A percentile compares a stretch with the other conserved stretches of the same genome.
phyloP scores from a whole-genome alignment of 2,329 filamentous ascomycete species.

The Hymenoscyphus infarciens region DNA sequence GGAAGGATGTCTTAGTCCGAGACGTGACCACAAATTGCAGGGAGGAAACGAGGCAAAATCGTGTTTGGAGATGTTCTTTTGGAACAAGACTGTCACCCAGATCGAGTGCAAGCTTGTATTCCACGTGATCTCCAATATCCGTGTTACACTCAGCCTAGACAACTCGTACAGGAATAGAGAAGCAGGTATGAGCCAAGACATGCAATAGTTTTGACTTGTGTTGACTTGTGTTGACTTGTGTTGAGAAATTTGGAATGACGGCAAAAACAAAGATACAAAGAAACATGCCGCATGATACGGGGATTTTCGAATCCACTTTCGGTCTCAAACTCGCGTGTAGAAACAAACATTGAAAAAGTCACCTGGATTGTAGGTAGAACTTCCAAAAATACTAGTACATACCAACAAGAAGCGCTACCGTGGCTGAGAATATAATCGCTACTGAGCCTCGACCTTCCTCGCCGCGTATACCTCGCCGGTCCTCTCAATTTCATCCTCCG shows the following conservation, averaged over 20 bases:
- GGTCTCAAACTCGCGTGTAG: not conserved
- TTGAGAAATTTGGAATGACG: not conserved
- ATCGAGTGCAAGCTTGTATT: no score
- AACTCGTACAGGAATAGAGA: not conserved
- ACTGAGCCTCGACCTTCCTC: constrained; percentile 15
- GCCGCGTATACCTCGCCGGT: constrained; percentile 46
- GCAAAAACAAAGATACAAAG: no score
- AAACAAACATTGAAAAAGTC: not conserved
- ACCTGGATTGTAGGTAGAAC: not conserved
- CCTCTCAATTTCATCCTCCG: constrained; percentile 43
- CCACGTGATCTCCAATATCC: no score
- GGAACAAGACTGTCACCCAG: no score
- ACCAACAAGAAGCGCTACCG: not conserved
- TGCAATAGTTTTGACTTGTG: no score
- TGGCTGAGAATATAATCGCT: not conserved
- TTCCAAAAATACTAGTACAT: not conserved
- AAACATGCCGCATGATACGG: no score
- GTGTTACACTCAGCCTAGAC: no score
- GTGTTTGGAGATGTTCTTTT: not conserved
- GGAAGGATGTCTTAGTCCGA: not conserved
- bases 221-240: not conserved
- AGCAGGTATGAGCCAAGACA: not conserved
- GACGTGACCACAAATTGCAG: not conserved
- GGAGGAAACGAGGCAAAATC: not conserved
- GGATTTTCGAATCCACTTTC: no score